A percentile compares a stretch with the other conserved stretches of the same genome.
Evolutionary conservation across 176 grass and related monocot species (phyloP).

Genomic region (Otatea glauca): DNA sequence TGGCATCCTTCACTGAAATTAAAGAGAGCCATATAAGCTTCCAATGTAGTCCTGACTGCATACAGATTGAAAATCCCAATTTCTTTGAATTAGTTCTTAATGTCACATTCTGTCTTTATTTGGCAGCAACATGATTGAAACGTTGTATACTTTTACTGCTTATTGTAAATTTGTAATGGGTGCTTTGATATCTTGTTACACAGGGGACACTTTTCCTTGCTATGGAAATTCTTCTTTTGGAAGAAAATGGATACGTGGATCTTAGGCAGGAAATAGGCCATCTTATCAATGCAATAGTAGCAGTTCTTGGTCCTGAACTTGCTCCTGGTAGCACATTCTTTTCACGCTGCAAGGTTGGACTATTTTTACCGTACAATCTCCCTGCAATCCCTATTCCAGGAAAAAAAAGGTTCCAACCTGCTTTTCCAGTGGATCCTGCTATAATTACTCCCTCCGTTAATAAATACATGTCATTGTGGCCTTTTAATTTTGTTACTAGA

Average conservation of each 20-base stretch:
- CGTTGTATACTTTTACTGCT: slow-evolving; percentile 18
- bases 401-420: not conserved
- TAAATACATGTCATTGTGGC: slow-evolving; percentile 11
- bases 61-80: slow-evolving; percentile 9
- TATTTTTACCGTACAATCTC: slow-evolving; percentile 16
- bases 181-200: slow-evolving; percentile 52
- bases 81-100: slow-evolving; percentile 29
- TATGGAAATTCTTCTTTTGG: slow-evolving; percentile 94
- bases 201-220: slow-evolving; percentile 94
- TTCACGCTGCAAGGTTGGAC: slow-evolving; percentile 94
- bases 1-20: not conserved
- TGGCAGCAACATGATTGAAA: not conserved
- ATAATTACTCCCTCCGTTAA: slow-evolving; percentile 20
- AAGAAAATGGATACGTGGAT: slow-evolving; percentile 90
- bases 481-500: slow-evolving; percentile 5
- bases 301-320: slow-evolving; percentile 97
- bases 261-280: slow-evolving; percentile 89
- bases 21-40: slow-evolving; percentile 28
- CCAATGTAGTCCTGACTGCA: not conserved
- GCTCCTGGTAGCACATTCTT: slow-evolving; percentile 90
- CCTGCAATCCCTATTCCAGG: not conserved
- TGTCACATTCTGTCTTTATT: slow-evolving; percentile 26
- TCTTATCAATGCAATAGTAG: slow-evolving; percentile 96
- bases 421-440: slow-evolving; percentile 33
- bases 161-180: slow-evolving; percentile 40